Conservation (phyloP, 139 green algal species). For the Micromonas pusilla region DNA sequence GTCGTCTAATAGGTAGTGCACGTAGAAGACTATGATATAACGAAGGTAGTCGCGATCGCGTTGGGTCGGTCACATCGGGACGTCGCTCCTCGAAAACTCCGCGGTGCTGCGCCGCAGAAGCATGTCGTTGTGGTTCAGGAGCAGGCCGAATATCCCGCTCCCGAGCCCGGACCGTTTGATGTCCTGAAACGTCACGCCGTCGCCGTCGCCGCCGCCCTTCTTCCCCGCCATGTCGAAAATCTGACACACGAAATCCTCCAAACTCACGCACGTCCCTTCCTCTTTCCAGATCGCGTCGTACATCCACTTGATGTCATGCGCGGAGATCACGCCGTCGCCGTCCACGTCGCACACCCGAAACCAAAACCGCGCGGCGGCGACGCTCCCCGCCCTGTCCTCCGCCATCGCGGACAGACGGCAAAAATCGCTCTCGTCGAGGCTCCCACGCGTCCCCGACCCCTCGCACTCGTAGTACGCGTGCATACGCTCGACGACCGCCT, state of each 20-base stretch:
- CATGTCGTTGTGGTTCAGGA: slow-evolving; percentile 55
- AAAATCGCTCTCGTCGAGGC: slow-evolving; percentile 47
- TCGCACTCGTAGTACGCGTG: slow-evolving; percentile 38
- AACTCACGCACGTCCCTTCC: slow-evolving; percentile 29
- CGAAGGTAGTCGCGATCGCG: too few relatives aligned
- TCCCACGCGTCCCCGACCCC: slow-evolving; percentile 35
- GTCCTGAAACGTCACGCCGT: too few relatives aligned
- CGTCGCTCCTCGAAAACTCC: slow-evolving; percentile 43
- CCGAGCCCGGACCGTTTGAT: slow-evolving; percentile 42
- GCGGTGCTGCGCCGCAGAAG: slow-evolving; percentile 46
- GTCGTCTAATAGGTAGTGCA: too few relatives aligned
- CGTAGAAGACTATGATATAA: too few relatives aligned
- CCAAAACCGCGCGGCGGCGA: slow-evolving; percentile 43
- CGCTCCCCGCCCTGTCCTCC: slow-evolving; percentile 40
- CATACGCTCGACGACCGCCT: slow-evolving; percentile 28
- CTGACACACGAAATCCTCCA: slow-evolving; percentile 49
- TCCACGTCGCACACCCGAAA: slow-evolving; percentile 46
- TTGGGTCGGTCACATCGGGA: slow-evolving; percentile 31
- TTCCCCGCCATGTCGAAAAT: slow-evolving; percentile 37
- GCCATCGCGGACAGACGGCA: slow-evolving; percentile 38
- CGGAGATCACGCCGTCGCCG: slow-evolving; percentile 30
- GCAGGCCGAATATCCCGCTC: slow-evolving; percentile 38
- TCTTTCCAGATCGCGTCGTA: slow-evolving; percentile 33
- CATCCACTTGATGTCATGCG: slow-evolving; percentile 38
- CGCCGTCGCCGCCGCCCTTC: too few relatives aligned